Evolutionary conservation across 2,329 filamentous ascomycete species (phyloP), one percentile per base, ranked within the genome.

Genomic region (Trichoderma atroviride): DNA sequence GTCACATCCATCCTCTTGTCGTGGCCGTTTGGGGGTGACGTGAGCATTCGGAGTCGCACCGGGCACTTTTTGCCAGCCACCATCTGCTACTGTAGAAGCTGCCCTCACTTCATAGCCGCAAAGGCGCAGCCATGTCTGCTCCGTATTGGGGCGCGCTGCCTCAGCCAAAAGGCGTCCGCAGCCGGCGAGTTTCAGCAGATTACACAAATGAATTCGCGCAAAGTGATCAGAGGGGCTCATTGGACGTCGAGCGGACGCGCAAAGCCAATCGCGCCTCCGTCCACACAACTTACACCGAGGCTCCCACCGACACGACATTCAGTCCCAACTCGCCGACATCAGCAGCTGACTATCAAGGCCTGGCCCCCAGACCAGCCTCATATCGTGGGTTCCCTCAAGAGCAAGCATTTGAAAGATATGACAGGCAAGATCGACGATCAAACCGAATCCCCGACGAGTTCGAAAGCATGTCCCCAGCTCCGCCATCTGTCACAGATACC

Each of bases 141-240:
- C 83, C 85, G 50, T 89, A 88, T 80, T 88, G 87, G 87, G 86
- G 86, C 77, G 79, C 87, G 75, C 80, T 89, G 71, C 86, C 87
- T 70, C 78, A 82, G 71, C 79, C 84, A 63, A 85, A 83, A 73
- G 75, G 81, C 73, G 71, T 76, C 74, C 78, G 75, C 65, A 73
- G 75, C 71, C 81, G 81, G 73, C 81, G 81, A 75, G 75, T 74
- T 71, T 76, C 77, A 73, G 72, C 75, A 68, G 53, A 70, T 56
- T 69, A 73, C 67, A 61, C 65, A 72, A 75, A 74, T 72, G 75
- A 78, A 72, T 74, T 77, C 72, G 71, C 74, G 68, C 67, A 72
- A 67, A 74, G 73, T 73, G 77, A 78, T 73, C 76, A 75, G 69
- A 75, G 76, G 74, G 74, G 76, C 59, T 78, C 78, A 35, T 64